Conservation (phyloP, 306 rosid genomes). For the Alnus glutinosa region DNA sequence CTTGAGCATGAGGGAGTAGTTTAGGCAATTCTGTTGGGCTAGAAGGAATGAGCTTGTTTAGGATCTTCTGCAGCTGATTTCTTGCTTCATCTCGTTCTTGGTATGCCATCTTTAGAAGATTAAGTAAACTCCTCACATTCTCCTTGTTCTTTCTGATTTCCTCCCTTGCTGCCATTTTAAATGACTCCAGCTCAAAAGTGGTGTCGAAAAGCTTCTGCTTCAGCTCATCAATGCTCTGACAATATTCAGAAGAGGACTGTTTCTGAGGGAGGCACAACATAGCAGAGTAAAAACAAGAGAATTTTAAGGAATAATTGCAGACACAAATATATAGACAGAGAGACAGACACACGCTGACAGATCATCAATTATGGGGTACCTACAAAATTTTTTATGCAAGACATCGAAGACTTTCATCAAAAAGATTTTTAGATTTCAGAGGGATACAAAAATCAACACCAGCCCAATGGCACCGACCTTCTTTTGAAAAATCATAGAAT, state of each 20-base stretch:
- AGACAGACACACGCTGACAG: neutral
- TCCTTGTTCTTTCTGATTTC: slow-evolving; percentile 42
- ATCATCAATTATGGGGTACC: neutral
- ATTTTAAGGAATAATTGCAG: too few species aligned
- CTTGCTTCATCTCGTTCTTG: slow-evolving; percentile 71
- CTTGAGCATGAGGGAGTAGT: slow-evolving; percentile 19
- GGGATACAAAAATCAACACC: neutral
- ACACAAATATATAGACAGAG: neutral
- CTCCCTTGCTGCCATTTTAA: slow-evolving; percentile 38
- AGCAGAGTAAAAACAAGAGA: too few species aligned
- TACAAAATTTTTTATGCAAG: neutral
- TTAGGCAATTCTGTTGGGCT: slow-evolving; percentile 27
- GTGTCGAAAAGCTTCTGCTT: slow-evolving; percentile 45
- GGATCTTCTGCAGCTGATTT: slow-evolving; percentile 43
- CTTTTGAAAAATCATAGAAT: slow-evolving; percentile 2
- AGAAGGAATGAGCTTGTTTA: slow-evolving; percentile 29
- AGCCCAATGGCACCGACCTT: neutral
- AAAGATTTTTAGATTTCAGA: neutral
- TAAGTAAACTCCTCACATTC: slow-evolving; percentile 30
- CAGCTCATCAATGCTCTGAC: slow-evolving; percentile 51
- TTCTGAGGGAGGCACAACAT: neutral
- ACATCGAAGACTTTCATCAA: neutral
- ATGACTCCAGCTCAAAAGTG: slow-evolving; percentile 40
- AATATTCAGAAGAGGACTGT: slow-evolving; percentile 19
- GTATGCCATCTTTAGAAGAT: slow-evolving; percentile 39